A percentile compares a stretch with the other conserved stretches of the same genome.
phyloP scores from a whole-genome alignment of 257 asterid species.

The Nicotiana paniculata region DNA sequence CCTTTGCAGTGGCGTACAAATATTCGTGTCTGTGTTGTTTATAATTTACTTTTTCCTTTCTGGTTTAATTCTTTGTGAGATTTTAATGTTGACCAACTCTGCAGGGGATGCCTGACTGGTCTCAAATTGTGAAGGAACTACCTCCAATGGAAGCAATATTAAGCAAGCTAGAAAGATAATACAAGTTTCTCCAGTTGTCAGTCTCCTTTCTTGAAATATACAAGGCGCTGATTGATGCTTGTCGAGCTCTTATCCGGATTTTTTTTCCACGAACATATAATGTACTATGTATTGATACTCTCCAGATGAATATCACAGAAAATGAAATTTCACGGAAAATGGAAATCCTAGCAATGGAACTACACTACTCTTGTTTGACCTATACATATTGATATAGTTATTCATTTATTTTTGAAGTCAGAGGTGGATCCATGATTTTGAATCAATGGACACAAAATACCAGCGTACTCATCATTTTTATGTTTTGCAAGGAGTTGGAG shows the following conservation, averaged over 20 bases:
- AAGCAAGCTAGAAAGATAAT: slow-evolving; percentile 86
- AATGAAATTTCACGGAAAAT: neutral
- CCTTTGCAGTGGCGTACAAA: neutral
- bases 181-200: slow-evolving; percentile 1
- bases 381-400: neutral
- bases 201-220: neutral
- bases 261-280: no score
- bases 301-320: neutral
- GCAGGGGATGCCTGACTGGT: slow-evolving; percentile 99
- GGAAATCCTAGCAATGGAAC: neutral
- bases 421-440: neutral
- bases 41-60: neutral
- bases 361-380: neutral
- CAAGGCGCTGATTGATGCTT: neutral
- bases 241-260: neutral
- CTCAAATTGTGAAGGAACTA: slow-evolving; percentile 71
- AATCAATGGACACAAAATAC: neutral
- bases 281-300: neutral
- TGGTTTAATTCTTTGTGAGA: neutral
- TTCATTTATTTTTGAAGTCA: neutral
- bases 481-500: neutral
- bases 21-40: neutral
- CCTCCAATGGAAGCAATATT: slow-evolving; percentile 85
- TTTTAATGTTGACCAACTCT: neutral
- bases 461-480: neutral